Conservation (phyloP, 2,329 filamentous ascomycete species). For the Chaetomiaceae sp. region DNA sequence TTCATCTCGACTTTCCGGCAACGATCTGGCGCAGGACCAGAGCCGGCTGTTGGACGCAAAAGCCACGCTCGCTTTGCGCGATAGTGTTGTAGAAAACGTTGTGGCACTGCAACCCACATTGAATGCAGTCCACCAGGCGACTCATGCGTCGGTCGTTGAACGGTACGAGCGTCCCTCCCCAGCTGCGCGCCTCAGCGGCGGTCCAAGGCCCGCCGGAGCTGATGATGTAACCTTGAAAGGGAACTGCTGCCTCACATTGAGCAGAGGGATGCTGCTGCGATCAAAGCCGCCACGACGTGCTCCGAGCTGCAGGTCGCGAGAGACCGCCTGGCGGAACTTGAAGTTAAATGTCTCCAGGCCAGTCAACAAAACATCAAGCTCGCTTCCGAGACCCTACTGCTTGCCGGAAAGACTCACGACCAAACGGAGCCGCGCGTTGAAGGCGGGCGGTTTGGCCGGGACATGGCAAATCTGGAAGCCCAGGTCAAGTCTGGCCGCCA, state of each 20-base stretch:
- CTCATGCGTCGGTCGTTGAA: slow-evolving; percentile 61
- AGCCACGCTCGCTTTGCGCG: slow-evolving; percentile 64
- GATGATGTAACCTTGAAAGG: slow-evolving; percentile 37
- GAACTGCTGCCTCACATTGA: slow-evolving; percentile 63
- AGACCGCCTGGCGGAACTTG: slow-evolving; percentile 50
- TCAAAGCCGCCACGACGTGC: slow-evolving; percentile 57
- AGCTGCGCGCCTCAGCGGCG: no score
- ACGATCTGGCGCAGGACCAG: slow-evolving; percentile 56
- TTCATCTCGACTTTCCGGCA: slow-evolving; percentile 31
- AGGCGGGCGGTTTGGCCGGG: slow-evolving; percentile 42
- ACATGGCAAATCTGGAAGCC: slow-evolving; percentile 55
- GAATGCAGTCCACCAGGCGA: slow-evolving; percentile 69
- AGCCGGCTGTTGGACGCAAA: slow-evolving; percentile 65
- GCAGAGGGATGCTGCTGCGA: slow-evolving; percentile 63
- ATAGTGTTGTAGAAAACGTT: slow-evolving; percentile 63
- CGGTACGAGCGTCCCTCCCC: slow-evolving; percentile 43
- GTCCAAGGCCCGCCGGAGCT: not conserved
- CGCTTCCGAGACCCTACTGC: slow-evolving; percentile 56
- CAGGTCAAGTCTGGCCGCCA: slow-evolving; percentile 60
- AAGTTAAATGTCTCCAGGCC: slow-evolving; percentile 54
- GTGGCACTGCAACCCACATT: slow-evolving; percentile 71
- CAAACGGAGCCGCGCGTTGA: slow-evolving; percentile 47
- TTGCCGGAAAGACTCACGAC: slow-evolving; percentile 43
- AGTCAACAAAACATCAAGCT: slow-evolving; percentile 59
- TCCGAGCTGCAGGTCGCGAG: slow-evolving; percentile 47